A percentile compares a stretch with the other conserved stretches of the same genome.
Conservation (phyloP, 345 rosid species). For the Trapa bicornis region DNA sequence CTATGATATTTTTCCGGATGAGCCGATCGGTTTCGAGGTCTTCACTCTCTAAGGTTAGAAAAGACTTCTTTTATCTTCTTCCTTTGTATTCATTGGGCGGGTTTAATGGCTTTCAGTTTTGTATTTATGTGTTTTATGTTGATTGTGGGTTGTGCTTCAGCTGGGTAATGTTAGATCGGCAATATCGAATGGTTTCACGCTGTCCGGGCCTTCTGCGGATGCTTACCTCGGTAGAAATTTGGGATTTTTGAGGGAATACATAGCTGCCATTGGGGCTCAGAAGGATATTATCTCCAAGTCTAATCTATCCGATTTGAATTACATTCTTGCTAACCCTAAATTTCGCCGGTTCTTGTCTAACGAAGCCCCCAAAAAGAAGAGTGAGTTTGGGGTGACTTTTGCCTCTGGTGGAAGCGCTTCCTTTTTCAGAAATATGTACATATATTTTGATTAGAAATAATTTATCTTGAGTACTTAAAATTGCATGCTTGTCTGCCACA, state of each 20-base stretch:
- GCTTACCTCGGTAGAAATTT: conserved; percentile 21
- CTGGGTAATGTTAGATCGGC: conserved; percentile 27
- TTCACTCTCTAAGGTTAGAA: conserved; percentile 37
- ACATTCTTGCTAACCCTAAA: conserved; percentile 55
- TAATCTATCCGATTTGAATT: conserved; percentile 33
- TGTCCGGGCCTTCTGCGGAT: conserved; percentile 11
- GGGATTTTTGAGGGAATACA: conserved; percentile 45
- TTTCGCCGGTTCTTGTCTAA: conserved; percentile 49
- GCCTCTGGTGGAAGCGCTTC: not conserved
- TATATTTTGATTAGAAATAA: not conserved
- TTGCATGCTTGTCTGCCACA: conserved; percentile 13
- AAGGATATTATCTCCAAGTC: conserved; percentile 17
- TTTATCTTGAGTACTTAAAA: not conserved
- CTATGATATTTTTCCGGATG: conserved; percentile 57
- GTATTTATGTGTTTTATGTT: not conserved
- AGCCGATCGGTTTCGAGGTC: conserved; percentile 38
- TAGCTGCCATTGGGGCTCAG: conserved; percentile 34
- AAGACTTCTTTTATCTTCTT: not conserved
- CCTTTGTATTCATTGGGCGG: not conserved
- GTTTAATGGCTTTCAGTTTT: not conserved
- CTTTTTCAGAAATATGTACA: conserved; percentile 1
- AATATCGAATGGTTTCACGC: conserved; percentile 10
- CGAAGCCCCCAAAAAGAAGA: conserved; percentile 65
- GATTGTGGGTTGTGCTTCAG: conserved; percentile 20
- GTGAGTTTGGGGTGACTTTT: conserved; percentile 18